phyloP scores from a whole-genome alignment of 2,329 filamentous ascomycete genomes.

The Clonostachys rhizophaga region DNA sequence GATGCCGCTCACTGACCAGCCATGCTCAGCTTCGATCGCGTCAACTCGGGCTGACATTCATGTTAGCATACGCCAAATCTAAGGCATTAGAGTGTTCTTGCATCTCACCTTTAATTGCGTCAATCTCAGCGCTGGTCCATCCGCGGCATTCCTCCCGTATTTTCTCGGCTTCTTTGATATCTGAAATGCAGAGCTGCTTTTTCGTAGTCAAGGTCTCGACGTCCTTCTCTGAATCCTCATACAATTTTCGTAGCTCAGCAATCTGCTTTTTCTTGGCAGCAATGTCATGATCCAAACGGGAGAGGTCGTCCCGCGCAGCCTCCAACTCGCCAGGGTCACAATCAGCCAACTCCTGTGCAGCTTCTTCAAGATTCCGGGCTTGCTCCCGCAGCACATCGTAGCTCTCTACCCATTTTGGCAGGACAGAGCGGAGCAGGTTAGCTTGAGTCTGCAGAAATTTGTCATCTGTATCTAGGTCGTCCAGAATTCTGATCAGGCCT shows the following conservation, averaged over 20 bases:
- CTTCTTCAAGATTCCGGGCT: constrained; percentile 61
- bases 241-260: constrained; percentile 59
- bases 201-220: constrained; percentile 59
- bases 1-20: constrained; percentile 69
- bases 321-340: constrained; percentile 79
- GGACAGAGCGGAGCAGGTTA: constrained; percentile 57
- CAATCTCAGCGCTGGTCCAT: constrained; percentile 81
- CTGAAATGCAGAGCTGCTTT: constrained; percentile 65
- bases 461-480: constrained; percentile 74
- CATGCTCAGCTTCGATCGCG: constrained; percentile 58
- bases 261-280: constrained; percentile 65
- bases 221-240: constrained; percentile 60
- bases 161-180: constrained; percentile 79
- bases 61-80: not conserved
- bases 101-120: constrained; percentile 64
- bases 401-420: constrained; percentile 61
- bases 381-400: constrained; percentile 60
- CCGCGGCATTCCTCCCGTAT: constrained; percentile 84
- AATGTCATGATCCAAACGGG: constrained; percentile 61
- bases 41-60: constrained; percentile 54
- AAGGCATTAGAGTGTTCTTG: not conserved
- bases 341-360: constrained; percentile 70
- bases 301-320: constrained; percentile 64
- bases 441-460: constrained; percentile 63
- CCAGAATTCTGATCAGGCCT: constrained; percentile 69